Base-by-base conservation (phyloP, 768 basidiomycete genomes). In the Calocera cornea region DNA sequence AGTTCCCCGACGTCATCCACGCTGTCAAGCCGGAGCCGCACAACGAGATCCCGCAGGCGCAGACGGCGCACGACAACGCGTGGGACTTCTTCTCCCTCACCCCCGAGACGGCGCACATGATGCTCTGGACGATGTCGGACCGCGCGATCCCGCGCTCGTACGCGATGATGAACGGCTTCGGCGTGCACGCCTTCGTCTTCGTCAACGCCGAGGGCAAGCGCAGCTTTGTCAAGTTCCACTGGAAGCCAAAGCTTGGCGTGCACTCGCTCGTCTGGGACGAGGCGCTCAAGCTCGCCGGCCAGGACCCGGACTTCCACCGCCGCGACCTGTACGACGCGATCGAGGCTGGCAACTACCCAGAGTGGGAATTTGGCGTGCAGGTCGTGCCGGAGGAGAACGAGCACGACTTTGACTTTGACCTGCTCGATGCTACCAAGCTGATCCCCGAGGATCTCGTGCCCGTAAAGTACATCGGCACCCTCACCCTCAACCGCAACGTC, bases 221-320 rank as follows among this genome's bases (percentile, higher is more conserved):
- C 0, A 81, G 83, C 66, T 95, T 95, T 71, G 92, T 94, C 77
- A 95, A 94, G 75, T 94, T 92, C 75, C 90, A 93, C 75, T 89
- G 85, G 80, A 84, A 83, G 41, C 85, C 92, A 19, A 87, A 92
- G 75, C 82, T 93, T 17, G 92, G 92, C 24, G 88, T 89, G 1
- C 89, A 93, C 73, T 87, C 85, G 67, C 78, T 95, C 17, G 79
- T 88, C 3, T 95, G 93, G 92, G 92, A 95, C 69, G 93, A 97
- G 71, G 89, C 89, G 0, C 79, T 95, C 69, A 94, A 94, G 74
- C 83, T 95, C 41, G 69, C 71, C 17, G 89, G 90, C 0, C 90
- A 92, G 75, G 92, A 95, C 75, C 92, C 93, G 14, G 92, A 94
- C 75, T 95, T 90, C 77, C 92, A 93, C 70, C 84, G 91, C 34